Percentiles rank a stretch among this genome's conserved stretches.
phyloP scores from a whole-genome alignment of 192 early-diverging fungal species.

The Globomyces pollinis-pini region DNA sequence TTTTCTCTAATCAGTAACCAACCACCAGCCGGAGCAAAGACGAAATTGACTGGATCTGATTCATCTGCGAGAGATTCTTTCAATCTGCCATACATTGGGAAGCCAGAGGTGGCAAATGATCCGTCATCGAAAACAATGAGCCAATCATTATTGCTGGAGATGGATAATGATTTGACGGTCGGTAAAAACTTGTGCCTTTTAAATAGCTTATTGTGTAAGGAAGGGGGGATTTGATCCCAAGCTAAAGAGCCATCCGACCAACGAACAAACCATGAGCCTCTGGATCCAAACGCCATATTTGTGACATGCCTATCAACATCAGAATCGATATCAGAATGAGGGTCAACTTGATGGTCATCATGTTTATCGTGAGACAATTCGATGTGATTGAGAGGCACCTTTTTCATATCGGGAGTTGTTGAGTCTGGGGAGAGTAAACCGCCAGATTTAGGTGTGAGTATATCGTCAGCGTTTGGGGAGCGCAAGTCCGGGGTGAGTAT shows the following conservation, averaged over 20 bases:
- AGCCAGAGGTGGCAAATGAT: slow-evolving; percentile 21
- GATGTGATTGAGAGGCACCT: no score
- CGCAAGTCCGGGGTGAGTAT: no score
- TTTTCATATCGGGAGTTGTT: no score
- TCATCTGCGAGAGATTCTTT: slow-evolving; percentile 16
- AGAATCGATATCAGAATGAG: no score
- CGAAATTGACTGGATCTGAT: slow-evolving; percentile 15
- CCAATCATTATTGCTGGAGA: slow-evolving; percentile 21
- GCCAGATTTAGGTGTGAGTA: no score
- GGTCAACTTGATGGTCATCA: no score
- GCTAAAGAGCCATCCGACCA: slow-evolving; percentile 14
- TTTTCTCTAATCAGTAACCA: slow-evolving; percentile 20
- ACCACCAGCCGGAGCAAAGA: slow-evolving; percentile 32
- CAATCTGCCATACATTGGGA: slow-evolving; percentile 16
- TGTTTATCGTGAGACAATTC: no score
- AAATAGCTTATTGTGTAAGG: slow-evolving; percentile 24
- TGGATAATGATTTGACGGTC: slow-evolving; percentile 15
- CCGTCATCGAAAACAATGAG: slow-evolving; percentile 24
- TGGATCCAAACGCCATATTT: slow-evolving; percentile 7
- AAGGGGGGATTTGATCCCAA: slow-evolving; percentile 21
- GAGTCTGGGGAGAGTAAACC: no score
- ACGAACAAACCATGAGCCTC: slow-evolving; percentile 1
- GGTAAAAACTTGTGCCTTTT: slow-evolving; percentile 17
- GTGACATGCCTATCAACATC: slow-evolving; percentile 2
- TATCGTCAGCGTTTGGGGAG: no score